Evolutionary conservation across 805 yeast species (phyloP).

Genomic region (Clavispora fructus): DNA sequence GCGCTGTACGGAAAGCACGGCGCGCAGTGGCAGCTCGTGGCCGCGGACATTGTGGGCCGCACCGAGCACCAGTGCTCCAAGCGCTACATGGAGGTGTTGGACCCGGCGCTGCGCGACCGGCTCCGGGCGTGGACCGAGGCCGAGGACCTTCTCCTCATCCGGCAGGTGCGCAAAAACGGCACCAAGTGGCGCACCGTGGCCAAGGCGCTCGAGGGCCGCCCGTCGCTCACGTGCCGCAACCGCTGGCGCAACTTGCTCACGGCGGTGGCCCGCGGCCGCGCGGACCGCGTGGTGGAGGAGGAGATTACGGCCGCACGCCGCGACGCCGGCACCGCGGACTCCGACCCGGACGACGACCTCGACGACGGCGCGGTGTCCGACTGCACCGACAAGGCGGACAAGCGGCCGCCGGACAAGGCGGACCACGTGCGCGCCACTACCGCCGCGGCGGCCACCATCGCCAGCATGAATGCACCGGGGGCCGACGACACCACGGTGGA

Average conservation of each 20-base stretch:
- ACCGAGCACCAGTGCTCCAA: conserved; percentile 96
- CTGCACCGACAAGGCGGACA: neutral
- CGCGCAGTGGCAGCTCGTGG: conserved; percentile 80
- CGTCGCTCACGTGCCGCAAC: conserved; percentile 85
- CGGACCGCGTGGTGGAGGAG: conserved; percentile 46
- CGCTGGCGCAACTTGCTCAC: conserved; percentile 87
- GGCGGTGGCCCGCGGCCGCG: conserved; percentile 64
- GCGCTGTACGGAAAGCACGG: conserved; percentile 67
- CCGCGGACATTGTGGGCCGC: conserved; percentile 71
- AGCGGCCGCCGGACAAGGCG: neutral
- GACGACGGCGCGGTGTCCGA: neutral
- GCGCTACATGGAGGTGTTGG: conserved; percentile 81
- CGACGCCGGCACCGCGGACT: neutral
- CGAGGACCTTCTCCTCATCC: conserved; percentile 70
- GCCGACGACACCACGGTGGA: conserved; percentile 31
- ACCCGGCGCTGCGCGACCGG: conserved; percentile 73
- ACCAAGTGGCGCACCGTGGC: conserved; percentile 88
- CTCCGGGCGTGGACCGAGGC: conserved; percentile 72
- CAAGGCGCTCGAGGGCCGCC: conserved; percentile 65
- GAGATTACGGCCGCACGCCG: conserved; percentile 47
- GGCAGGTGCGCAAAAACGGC: conserved; percentile 64
- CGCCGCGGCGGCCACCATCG: neutral
- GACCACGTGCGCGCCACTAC: neutral
- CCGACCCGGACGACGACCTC: neutral
- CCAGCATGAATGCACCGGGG: conserved; percentile 1